Evolutionary conservation across 352 stramenopile species (phyloP), one percentile per base, ranked within the genome.

Genomic region (Phytophthora sp.): DNA sequence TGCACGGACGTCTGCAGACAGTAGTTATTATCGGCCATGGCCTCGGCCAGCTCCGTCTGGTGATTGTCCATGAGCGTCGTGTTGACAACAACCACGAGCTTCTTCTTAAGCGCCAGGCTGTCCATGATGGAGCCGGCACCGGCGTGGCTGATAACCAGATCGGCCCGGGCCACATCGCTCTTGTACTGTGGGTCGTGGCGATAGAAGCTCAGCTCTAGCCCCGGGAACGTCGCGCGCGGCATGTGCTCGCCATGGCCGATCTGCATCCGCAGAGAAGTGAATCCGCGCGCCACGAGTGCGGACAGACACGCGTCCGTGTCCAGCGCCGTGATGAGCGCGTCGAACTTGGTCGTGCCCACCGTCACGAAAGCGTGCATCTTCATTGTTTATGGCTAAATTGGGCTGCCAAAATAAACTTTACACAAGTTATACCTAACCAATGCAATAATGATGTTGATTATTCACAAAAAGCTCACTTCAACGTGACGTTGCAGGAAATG

Each of bases 11-110:
- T 90, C 16, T 75, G 62, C 9, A 91, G 62, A 53, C 86, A 91
- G 50, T 84, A 91, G 2, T 69, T 73, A 49, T 84, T 62, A 23
- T 80, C 75, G 15, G 86, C 86, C 84, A 99, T 96, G 33, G 96
- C 95, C 45, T 93, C 77, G 7, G 97, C 96, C 18, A 99, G 76
- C 69, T 99, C 97, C 31, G 78, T 83, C 77, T 99, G 97, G 76
- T 99, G 97, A 84, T 99, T 98, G 85, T 99, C 86, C 97, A 99
- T 99, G 13, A 99, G 84, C 55, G 64, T 42, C 16, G 82, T 90
- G 71, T 99, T 99, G 9, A 98, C 96, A 6, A 99, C 94, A 6
- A 98, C 96, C 23, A 98, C 71, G 24, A 97, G 76, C 66, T 83
- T 80, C 74, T 98, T 98, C 15, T 68, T 62, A 51, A 86, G 66